These are phyloP conservation scores for Oidium heveae DNA, from an alignment of 2,329 filamentous ascomycete genomes.

Conservation along the genomic window DNA sequence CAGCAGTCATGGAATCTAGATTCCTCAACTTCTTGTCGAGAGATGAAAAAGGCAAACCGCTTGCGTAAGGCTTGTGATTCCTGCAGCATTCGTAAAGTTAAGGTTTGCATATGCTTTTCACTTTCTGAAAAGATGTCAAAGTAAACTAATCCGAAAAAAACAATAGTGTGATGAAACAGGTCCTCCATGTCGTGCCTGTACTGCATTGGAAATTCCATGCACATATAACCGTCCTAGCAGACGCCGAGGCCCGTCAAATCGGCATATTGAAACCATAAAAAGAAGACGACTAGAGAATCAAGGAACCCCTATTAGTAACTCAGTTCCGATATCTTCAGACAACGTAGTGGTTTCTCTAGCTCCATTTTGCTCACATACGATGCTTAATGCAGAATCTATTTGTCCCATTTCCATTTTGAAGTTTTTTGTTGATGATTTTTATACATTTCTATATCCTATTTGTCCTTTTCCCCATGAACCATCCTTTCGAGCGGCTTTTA, in stretches of 20 bases:
- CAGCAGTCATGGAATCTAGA: too few species aligned
- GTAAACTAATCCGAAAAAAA: too few species aligned
- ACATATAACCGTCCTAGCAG: slow-evolving; percentile 38
- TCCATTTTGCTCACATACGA: slow-evolving; percentile 13
- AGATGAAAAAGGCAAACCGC: slow-evolving; percentile 13
- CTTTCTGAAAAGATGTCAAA: too few species aligned
- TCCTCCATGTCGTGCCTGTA: slow-evolving; percentile 40
- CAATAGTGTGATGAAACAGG: slow-evolving; percentile 36
- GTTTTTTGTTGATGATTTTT: slow-evolving; percentile 55
- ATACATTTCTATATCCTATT: slow-evolving; percentile 57
- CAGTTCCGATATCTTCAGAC: too few species aligned
- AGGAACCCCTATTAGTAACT: too few species aligned
- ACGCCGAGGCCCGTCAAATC: slow-evolving; percentile 37
- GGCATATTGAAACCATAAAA: slow-evolving; percentile 41
- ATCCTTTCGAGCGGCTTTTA: slow-evolving; percentile 45
- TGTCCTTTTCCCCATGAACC: slow-evolving; percentile 58
- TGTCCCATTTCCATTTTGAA: slow-evolving; percentile 43
- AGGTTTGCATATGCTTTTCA: slow-evolving; percentile 15
- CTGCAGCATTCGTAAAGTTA: slow-evolving; percentile 26
- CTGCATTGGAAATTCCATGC: slow-evolving; percentile 38
- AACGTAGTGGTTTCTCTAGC: slow-evolving; percentile 8
- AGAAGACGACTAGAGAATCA: slow-evolving; percentile 22
- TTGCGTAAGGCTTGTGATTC: slow-evolving; percentile 26
- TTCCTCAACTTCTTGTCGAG: background rate
- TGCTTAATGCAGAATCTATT: slow-evolving; percentile 41